phyloP scores from a whole-genome alignment of 2,329 filamentous ascomycete species.

The Cercospora sp. region DNA sequence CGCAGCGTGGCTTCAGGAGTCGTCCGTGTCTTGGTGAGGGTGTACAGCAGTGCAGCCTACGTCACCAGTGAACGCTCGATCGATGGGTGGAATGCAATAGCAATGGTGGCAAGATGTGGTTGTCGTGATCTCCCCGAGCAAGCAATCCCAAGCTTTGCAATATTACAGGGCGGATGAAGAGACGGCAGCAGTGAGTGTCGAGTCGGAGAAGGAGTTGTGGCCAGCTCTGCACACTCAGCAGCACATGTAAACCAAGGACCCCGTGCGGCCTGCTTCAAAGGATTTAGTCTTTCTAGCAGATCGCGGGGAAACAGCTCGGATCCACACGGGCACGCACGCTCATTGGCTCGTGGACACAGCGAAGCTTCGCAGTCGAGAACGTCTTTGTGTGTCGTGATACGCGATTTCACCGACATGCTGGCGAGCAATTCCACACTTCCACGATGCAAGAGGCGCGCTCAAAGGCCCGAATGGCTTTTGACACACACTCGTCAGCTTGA shows the following conservation, averaged over 20 bases:
- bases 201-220: background rate
- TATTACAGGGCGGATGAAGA: background rate
- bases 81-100: constrained; percentile 7
- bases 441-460: background rate
- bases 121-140: background rate
- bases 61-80: constrained; percentile 6
- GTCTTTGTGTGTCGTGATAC: constrained; percentile 8
- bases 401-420: constrained; percentile 20
- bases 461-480: constrained; percentile 11
- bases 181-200: background rate
- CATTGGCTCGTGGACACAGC: background rate
- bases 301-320: constrained; percentile 15
- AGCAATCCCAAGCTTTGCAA: background rate
- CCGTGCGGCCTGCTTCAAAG: constrained; percentile 1
- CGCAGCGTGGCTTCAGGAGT: background rate
- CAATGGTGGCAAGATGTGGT: background rate
- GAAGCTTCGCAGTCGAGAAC: background rate
- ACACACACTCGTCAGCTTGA: background rate
- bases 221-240: background rate
- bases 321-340: background rate
- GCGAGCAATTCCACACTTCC: constrained; percentile 3
- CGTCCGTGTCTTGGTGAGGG: background rate
- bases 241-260: background rate
- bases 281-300: constrained; percentile 11
- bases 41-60: background rate